Percentiles rank a stretch among this genome's conserved stretches.
These are phyloP conservation scores for Aspergillus sp. DNA, from an alignment of 2,329 filamentous ascomycete species.

Conservation along the genomic window DNA sequence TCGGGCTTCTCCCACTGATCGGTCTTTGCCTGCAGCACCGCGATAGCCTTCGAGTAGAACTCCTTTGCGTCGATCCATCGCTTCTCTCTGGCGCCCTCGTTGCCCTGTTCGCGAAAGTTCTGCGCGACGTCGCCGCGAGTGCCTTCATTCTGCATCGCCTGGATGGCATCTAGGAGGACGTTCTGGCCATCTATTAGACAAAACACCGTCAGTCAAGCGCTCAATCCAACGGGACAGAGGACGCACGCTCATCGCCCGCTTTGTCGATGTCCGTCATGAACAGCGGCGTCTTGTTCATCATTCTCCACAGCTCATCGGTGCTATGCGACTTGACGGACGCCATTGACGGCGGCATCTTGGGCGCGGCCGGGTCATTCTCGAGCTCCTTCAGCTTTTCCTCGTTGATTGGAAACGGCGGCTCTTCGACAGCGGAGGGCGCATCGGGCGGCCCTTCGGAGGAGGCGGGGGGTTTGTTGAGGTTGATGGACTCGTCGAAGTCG, in stretches of 20 bases:
- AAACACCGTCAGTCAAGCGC: slow-evolving; percentile 2
- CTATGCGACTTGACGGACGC: slow-evolving; percentile 48
- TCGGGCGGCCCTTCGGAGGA: slow-evolving; percentile 5
- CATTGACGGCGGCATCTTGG: slow-evolving; percentile 50
- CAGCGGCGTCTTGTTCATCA: slow-evolving; percentile 65
- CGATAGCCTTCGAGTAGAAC: slow-evolving; percentile 82
- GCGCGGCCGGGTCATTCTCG: slow-evolving; percentile 21
- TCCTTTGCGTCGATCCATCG: slow-evolving; percentile 76
- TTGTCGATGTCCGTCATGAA: slow-evolving; percentile 89
- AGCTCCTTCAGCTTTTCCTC: slow-evolving; percentile 23
- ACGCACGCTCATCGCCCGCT: slow-evolving; percentile 45
- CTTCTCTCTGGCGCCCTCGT: slow-evolving; percentile 69
- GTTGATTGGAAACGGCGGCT: slow-evolving; percentile 33
- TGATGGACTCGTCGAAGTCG: slow-evolving; percentile 40
- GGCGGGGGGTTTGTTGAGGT: slow-evolving; percentile 29
- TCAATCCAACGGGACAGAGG: not conserved
- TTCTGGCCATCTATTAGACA: slow-evolving; percentile 56
- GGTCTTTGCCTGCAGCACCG: slow-evolving; percentile 59
- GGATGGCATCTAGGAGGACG: slow-evolving; percentile 72
- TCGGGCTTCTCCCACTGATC: slow-evolving; percentile 42
- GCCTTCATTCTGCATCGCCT: slow-evolving; percentile 87
- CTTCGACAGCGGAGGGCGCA: slow-evolving; percentile 16
- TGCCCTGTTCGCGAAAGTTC: slow-evolving; percentile 86
- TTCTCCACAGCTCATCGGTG: slow-evolving; percentile 51
- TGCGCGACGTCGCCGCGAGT: slow-evolving; percentile 71